A percentile compares a stretch with the other conserved stretches of the same genome.
These are phyloP conservation scores for Claviceps sp. DNA, from an alignment of 2,329 filamentous ascomycete genomes.

Conservation along the genomic window DNA sequence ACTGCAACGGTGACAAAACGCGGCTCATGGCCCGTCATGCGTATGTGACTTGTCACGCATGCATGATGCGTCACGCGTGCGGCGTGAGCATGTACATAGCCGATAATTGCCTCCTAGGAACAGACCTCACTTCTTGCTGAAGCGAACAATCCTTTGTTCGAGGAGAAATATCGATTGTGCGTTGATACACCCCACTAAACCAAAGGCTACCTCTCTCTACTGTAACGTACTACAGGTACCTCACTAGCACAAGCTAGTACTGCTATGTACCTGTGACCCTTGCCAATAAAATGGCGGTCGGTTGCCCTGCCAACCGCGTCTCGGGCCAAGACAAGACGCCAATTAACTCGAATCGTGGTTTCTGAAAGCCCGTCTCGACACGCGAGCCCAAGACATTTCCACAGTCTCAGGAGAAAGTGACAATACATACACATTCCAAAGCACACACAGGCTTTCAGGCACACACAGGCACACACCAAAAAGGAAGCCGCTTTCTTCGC, in stretches of 20 bases:
- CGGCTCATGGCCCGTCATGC: too few species aligned
- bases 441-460: not conserved
- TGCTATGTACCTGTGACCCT: not conserved
- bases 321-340: not conserved
- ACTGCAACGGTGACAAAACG: too few species aligned
- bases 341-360: not conserved
- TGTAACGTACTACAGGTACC: too few species aligned
- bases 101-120: too few species aligned
- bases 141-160: too few species aligned
- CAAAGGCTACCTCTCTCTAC: too few species aligned
- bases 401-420: not conserved
- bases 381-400: not conserved
- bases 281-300: not conserved
- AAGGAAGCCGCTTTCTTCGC: not conserved
- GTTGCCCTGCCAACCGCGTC: constrained; percentile 4
- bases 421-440: constrained; percentile 6
- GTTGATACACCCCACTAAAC: too few species aligned
- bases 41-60: too few species aligned
- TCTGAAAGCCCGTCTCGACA: not conserved
- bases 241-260: not conserved
- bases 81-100: too few species aligned
- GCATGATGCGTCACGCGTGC: too few species aligned
- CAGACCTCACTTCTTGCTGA: too few species aligned
- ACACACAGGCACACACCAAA: not conserved
- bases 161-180: too few species aligned